phyloP scores from a whole-genome alignment of 495 filamentous ascomycete genomes.

The Daldinia caldariorum region DNA sequence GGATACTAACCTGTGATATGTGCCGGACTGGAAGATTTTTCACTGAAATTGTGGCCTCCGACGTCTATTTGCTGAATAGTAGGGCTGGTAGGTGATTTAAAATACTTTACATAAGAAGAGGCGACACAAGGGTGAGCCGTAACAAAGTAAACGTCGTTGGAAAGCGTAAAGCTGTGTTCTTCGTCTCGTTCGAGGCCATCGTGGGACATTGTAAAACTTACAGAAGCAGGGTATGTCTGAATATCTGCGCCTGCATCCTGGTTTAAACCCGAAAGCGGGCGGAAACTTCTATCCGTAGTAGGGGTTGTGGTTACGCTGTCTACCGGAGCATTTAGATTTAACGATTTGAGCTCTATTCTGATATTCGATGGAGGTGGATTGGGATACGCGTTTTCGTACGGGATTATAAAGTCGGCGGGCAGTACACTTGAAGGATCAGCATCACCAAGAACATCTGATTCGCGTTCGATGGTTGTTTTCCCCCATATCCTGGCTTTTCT shows the following conservation, averaged over 20 bases:
- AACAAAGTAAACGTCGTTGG: conserved; percentile 72
- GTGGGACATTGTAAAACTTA: conserved; percentile 62
- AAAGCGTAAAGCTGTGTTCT: conserved; percentile 59
- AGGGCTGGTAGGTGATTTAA: conserved; percentile 59
- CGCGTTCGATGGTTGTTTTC: conserved; percentile 58
- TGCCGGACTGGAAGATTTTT: conserved; percentile 53
- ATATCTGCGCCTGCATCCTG: conserved; percentile 49
- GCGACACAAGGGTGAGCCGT: conserved; percentile 72
- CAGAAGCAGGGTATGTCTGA: conserved; percentile 60
- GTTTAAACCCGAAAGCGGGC: conserved; percentile 48
- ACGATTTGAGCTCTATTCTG: conserved; percentile 54
- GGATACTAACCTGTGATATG: conserved; percentile 51
- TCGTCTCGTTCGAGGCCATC: conserved; percentile 50
- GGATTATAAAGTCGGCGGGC: conserved; percentile 67
- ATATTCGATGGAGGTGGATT: conserved; percentile 52
- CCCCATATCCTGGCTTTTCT: conserved; percentile 60
- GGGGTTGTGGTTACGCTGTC: conserved; percentile 53
- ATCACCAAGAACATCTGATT: conserved; percentile 64
- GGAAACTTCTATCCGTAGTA: conserved; percentile 47
- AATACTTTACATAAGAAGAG: conserved; percentile 60
- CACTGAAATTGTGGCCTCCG: conserved; percentile 52
- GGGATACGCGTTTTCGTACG: conserved; percentile 61
- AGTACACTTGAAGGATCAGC: conserved; percentile 58
- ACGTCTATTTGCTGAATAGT: conserved; percentile 63
- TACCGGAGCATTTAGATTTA: conserved; percentile 51